Percentiles rank a stretch among this genome's conserved stretches.
Conservation (phyloP, 768 basidiomycete species). For the Rhizopogon salebrosus region DNA sequence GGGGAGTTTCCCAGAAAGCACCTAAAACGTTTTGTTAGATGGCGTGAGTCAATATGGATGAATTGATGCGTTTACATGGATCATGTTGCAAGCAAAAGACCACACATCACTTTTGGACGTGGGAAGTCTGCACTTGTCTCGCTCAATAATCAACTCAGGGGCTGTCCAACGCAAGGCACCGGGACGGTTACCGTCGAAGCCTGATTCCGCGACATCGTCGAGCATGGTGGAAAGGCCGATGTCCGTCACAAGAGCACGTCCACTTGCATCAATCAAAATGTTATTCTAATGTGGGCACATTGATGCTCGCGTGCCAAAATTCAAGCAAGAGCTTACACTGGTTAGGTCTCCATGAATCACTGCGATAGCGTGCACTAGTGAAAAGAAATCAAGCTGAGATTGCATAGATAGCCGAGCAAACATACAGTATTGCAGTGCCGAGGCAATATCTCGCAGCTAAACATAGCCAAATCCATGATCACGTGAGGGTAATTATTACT, state of each 20-base stretch:
- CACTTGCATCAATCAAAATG: constrained; percentile 36
- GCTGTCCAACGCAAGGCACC: not conserved
- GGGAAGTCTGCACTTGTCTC: not conserved
- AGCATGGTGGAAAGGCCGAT: constrained; percentile 38
- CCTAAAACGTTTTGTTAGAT: not conserved
- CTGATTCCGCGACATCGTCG: not conserved
- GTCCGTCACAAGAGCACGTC: constrained; percentile 36
- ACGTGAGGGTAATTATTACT: too few relatives aligned
- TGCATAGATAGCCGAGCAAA: not conserved
- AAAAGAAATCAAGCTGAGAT: not conserved
- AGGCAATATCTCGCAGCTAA: too few relatives aligned
- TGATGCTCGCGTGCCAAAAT: too few relatives aligned
- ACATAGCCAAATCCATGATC: too few relatives aligned
- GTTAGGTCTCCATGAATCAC: constrained; percentile 5
- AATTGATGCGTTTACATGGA: not conserved
- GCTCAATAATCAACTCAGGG: not conserved
- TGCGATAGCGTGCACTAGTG: not conserved
- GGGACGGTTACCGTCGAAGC: constrained; percentile 21
- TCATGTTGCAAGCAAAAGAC: not conserved
- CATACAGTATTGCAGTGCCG: not conserved
- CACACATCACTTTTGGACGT: not conserved
- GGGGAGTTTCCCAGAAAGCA: not conserved
- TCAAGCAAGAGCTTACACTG: not conserved
- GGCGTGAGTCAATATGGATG: not conserved
- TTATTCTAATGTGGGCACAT: constrained; percentile 23